Evolutionary conservation across 805 yeast genomes (phyloP).

Genomic region (Scheffersomyces lignosus): DNA sequence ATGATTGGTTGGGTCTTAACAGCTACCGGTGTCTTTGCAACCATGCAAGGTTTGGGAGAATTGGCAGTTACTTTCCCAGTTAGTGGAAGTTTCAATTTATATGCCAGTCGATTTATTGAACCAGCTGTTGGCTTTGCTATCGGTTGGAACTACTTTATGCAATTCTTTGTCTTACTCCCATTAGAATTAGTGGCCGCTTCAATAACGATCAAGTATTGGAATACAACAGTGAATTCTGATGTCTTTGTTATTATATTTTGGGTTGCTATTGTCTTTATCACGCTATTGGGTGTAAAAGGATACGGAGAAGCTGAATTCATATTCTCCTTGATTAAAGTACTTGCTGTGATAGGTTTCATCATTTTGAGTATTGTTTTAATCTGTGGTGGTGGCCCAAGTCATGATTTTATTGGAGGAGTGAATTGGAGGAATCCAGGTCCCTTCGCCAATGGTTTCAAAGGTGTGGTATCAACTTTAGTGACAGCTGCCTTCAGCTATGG

Average conservation of each 20-base stretch:
- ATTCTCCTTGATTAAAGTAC: slow-evolving; percentile 46
- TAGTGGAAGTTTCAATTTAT: slow-evolving; percentile 52
- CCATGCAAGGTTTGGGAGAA: slow-evolving; percentile 49
- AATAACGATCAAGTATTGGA: slow-evolving; percentile 61
- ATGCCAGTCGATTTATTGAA: slow-evolving; percentile 54
- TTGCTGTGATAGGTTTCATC: slow-evolving; percentile 50
- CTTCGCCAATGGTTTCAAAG: slow-evolving; percentile 46
- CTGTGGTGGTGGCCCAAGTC: slow-evolving; percentile 54
- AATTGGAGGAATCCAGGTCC: slow-evolving; percentile 59
- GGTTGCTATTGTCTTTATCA: slow-evolving; percentile 45
- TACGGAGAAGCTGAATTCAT: slow-evolving; percentile 61
- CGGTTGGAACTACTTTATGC: slow-evolving; percentile 53
- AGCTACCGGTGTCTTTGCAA: slow-evolving; percentile 21
- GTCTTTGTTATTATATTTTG: slow-evolving; percentile 62
- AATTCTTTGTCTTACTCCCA: slow-evolving; percentile 59
- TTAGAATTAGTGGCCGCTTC: slow-evolving; percentile 62
- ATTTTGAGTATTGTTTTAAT: slow-evolving; percentile 45
- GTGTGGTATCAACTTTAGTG: slow-evolving; percentile 38
- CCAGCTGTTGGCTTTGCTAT: slow-evolving; percentile 60
- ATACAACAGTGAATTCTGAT: slow-evolving; percentile 49
- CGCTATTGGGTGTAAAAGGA: slow-evolving; percentile 52
- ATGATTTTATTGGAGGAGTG: slow-evolving; percentile 49
- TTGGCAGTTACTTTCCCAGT: slow-evolving; percentile 53
- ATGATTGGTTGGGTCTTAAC: slow-evolving; percentile 28
- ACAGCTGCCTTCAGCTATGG: slow-evolving; percentile 42